Evolutionary conservation across 371 early-diverging fungal genomes (phyloP).

Genomic region (Actinomortierella ambigua): DNA sequence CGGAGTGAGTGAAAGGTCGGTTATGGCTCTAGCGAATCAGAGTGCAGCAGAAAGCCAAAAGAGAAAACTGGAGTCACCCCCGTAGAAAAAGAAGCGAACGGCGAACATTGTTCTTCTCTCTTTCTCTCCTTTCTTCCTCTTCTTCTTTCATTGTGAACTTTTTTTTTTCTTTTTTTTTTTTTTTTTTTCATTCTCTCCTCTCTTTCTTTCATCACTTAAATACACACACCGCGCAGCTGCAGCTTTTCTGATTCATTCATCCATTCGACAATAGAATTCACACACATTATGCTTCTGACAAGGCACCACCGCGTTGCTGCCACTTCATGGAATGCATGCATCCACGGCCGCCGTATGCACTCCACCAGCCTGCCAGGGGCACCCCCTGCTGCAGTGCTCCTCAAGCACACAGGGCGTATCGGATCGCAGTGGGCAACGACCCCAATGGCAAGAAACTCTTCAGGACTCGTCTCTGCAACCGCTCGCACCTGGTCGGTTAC

Average conservation of each 20-base stretch:
- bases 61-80: background rate
- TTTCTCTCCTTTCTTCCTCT: background rate
- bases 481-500: too few relatives aligned
- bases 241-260: background rate
- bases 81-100: background rate
- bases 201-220: background rate
- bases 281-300: background rate
- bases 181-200: background rate
- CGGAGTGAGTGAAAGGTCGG: too few relatives aligned
- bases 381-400: constrained; percentile 5
- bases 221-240: too few relatives aligned
- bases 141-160: background rate
- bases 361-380: constrained; percentile 7
- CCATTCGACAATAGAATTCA: constrained; percentile 7
- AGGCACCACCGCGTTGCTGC: background rate
- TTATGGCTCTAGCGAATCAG: constrained; percentile 1
- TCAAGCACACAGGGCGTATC: constrained; percentile 8
- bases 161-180: background rate
- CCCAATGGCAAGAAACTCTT: too few relatives aligned
- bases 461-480: too few relatives aligned
- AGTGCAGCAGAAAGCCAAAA: background rate
- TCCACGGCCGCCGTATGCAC: background rate
- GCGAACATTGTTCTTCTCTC: background rate
- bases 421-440: too few relatives aligned
- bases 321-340: background rate